These are phyloP conservation scores for Cairneyella variabilis DNA, from an alignment of 495 filamentous ascomycete species.

Conservation along the genomic window DNA sequence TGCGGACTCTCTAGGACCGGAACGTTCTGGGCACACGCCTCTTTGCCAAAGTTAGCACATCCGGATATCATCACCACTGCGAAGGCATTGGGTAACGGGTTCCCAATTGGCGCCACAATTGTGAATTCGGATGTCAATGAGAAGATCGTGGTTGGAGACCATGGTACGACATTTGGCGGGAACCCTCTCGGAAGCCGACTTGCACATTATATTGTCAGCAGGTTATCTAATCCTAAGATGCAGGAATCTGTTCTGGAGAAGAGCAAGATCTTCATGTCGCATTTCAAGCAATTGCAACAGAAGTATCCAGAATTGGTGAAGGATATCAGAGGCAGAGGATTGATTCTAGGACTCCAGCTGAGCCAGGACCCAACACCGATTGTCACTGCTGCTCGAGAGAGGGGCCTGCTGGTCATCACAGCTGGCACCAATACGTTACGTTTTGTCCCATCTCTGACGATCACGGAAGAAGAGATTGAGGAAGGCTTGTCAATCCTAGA, in stretches of 20 bases:
- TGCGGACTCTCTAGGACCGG: conserved; percentile 88
- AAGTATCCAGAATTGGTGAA: conserved; percentile 68
- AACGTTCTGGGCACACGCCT: conserved; percentile 79
- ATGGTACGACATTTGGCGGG: conserved; percentile 95
- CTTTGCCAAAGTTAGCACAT: conserved; percentile 71
- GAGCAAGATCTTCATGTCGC: conserved; percentile 56
- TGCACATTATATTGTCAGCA: conserved; percentile 76
- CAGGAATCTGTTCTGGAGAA: conserved; percentile 62
- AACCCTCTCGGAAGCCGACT: conserved; percentile 86
- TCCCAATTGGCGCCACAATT: conserved; percentile 89
- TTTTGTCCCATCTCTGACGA: conserved; percentile 78
- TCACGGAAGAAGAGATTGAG: conserved; percentile 72
- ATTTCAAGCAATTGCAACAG: conserved; percentile 58
- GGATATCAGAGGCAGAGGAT: conserved; percentile 76
- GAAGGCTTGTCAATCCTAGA: conserved; percentile 72
- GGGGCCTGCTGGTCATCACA: conserved; percentile 86
- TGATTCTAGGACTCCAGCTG: conserved; percentile 85
- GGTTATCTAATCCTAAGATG: conserved; percentile 62
- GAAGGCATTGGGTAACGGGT: conserved; percentile 94
- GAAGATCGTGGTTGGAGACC: conserved; percentile 88
- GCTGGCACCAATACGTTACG: conserved; percentile 84
- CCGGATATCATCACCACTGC: conserved; percentile 92
- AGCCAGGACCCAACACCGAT: conserved; percentile 63
- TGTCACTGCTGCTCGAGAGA: conserved; percentile 79
- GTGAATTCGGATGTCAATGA: conserved; percentile 71